Conservation (phyloP, 371 early-diverging fungal species). For the Syncephalastrum racemosum region DNA sequence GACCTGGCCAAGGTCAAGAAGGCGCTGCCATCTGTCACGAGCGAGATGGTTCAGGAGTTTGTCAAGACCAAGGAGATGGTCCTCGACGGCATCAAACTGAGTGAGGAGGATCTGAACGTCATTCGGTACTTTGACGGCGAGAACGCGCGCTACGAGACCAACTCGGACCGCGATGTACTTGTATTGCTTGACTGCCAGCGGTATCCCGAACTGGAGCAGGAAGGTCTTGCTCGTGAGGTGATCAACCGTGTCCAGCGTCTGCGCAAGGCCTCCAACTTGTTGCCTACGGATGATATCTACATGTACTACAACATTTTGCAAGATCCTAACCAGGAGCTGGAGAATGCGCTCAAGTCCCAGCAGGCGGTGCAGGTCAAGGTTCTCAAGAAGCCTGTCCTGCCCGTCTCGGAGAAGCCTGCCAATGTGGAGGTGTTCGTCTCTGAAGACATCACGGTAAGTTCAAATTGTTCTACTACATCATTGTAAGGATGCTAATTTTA, state of each 20-base stretch:
- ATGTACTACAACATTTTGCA: conserved; percentile 77
- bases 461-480: too few relatives aligned
- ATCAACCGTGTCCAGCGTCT: conserved; percentile 98
- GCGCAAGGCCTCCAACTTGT: conserved; percentile 89
- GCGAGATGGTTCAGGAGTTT: conserved; percentile 83
- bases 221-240: conserved; percentile 96
- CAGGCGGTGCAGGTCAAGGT: conserved; percentile 69
- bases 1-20: conserved; percentile 88
- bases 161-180: conserved; percentile 83
- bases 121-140: conserved; percentile 76
- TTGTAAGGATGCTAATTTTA: too few relatives aligned
- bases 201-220: conserved; percentile 84
- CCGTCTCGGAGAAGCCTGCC: conserved; percentile 31
- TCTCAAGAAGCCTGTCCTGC: conserved; percentile 68
- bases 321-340: conserved; percentile 70
- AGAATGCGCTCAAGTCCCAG: conserved; percentile 70
- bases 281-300: conserved; percentile 84
- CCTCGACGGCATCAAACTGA: conserved; percentile 82
- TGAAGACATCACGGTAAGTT: too few relatives aligned
- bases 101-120: conserved; percentile 80
- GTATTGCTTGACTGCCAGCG: conserved; percentile 87
- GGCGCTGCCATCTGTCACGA: conserved; percentile 77
- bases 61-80: conserved; percentile 64
- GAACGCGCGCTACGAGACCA: conserved; percentile 68
- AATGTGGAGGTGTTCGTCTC: conserved; percentile 43